Evolutionary conservation across 176 grass and related monocot species (phyloP), one percentile per base, ranked within the genome.

Genomic region (Triticum monococcum): DNA sequence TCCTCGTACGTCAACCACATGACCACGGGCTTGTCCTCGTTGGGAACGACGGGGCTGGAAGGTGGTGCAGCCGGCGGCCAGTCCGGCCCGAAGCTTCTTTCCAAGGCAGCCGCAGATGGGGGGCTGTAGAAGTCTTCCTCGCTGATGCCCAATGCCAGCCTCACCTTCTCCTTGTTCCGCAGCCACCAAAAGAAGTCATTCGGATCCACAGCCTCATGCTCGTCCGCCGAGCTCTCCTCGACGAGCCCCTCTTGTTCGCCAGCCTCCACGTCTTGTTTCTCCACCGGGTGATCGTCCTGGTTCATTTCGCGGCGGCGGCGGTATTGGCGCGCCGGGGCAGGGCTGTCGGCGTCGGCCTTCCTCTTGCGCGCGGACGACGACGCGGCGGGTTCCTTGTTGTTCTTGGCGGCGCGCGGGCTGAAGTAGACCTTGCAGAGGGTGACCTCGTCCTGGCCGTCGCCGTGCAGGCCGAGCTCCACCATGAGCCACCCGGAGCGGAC

Each of bases 371-470:
- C 28, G 22, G 37, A 20, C 64, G 25, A 4, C 66, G 35, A 1
- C 32, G 40, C 16, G 2, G 16, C 7, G 28, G 35, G 36, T 2
- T 14, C 9, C 36, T 5, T 68, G 37, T 12, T 12, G 10, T 17
- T 43, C n/a, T 4, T 32, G 54, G 67, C 54, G 35, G 78, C 72
- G 54, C 73, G 84, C 5, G 79, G 79, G 65, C 84, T 90, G 64
- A 83, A 72, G 88, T 86, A 90, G 3, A 86, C 56, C 79, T 86
- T 90, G 88, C 64, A 86, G 12, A 86, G 88, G 12, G 35, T 80
- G 3, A 78, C 3, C 54, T 69, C 38, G 72, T 73, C 33, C 7
- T 62, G 50, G 22, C 57, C 50, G 71, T 20, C 48, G 48, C 8
- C 72, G 78, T 80, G 81, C 75, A 90, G 38, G 54, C 84, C 32